A percentile compares a stretch with the other conserved stretches of the same genome.
phyloP scores from a whole-genome alignment of 2,329 filamentous ascomycete genomes.

The Xylaria hypoxylon region DNA sequence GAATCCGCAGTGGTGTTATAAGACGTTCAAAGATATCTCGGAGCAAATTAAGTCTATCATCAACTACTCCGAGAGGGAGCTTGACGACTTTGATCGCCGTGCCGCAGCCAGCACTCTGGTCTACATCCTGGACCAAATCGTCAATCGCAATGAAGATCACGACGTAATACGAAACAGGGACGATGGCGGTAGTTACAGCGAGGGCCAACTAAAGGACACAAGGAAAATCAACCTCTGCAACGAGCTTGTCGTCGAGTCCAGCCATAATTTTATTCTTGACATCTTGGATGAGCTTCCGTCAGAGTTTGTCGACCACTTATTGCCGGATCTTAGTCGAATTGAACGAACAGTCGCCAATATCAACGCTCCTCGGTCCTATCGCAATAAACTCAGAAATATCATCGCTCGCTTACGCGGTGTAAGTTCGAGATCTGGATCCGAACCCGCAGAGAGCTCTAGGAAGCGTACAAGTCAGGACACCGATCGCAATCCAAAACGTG shows the following conservation, averaged over 20 bases:
- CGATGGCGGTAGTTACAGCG: neutral
- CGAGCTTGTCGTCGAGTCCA: slow-evolving; percentile 29
- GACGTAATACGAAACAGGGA: neutral
- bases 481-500: slow-evolving; percentile 44
- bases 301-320: slow-evolving; percentile 39
- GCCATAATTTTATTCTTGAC: slow-evolving; percentile 57
- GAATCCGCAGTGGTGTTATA: slow-evolving; percentile 63
- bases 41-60: slow-evolving; percentile 58
- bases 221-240: slow-evolving; percentile 42
- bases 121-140: slow-evolving; percentile 60
- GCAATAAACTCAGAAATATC: slow-evolving; percentile 48
- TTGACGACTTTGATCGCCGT: slow-evolving; percentile 54
- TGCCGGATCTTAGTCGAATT: slow-evolving; percentile 51
- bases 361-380: slow-evolving; percentile 48
- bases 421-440: slow-evolving; percentile 26
- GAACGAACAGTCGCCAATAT: slow-evolving; percentile 45
- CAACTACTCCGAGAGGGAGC: slow-evolving; percentile 53
- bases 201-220: neutral
- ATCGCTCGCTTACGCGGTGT: slow-evolving; percentile 46
- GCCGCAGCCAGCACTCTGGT: slow-evolving; percentile 62
- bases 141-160: slow-evolving; percentile 55
- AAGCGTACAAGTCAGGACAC: slow-evolving; percentile 44
- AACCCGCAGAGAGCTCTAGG: slow-evolving; percentile 26
- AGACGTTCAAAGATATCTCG: slow-evolving; percentile 59
- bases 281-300: slow-evolving; percentile 52